Base-by-base conservation (phyloP, 805 yeast species). In the Scheffersomyces amazonensis region DNA sequence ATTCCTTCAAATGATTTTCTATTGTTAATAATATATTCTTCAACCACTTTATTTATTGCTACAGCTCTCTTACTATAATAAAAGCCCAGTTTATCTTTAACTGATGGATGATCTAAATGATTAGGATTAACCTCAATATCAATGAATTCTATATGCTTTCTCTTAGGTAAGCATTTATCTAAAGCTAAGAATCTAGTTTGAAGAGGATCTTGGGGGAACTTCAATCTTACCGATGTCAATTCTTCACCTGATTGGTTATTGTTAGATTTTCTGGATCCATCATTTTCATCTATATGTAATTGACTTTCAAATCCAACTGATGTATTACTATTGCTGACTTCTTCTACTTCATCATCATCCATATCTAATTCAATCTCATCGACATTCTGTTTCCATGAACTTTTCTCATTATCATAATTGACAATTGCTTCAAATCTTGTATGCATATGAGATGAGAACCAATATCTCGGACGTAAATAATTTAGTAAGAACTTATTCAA, bases 361-460 rank as follows among this genome's bases (percentile, higher is more conserved):
- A 58, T 52, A 38, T 55, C 60, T 16, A 57, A 36, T 6, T 41
- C 41, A 9, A 56, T 47, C 41, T 49, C 56, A 19, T 50, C 51
- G 13, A 9, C 24, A 24, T 34, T 32, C 24, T 30, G 17, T n/a
- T 27, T 31, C 16, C 16, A 16, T 13, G 30, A 1, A 17, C 5
- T 22, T 19, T 24, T 10, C 35, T 48, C 40, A 30, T 42, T 55
- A 44, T 53, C 39, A 53, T 75, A 79, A 1, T 52, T 41, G 1
- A 81, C 75, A 0, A 41, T 44, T 0, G 96, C 96, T 5, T 65
- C 68, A 52, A 76, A 93, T 37, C 64, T 66, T 2, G 83, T 88
- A 58, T 93, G 99, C 40, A 93, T 59, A 64, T 93, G 99, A 9
- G 95, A 95, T 48, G 93, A 79, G 43, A 87, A 76, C 99, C 98